phyloP scores from a whole-genome alignment of 352 stramenopile genomes.

The Phytopythium boreale region DNA sequence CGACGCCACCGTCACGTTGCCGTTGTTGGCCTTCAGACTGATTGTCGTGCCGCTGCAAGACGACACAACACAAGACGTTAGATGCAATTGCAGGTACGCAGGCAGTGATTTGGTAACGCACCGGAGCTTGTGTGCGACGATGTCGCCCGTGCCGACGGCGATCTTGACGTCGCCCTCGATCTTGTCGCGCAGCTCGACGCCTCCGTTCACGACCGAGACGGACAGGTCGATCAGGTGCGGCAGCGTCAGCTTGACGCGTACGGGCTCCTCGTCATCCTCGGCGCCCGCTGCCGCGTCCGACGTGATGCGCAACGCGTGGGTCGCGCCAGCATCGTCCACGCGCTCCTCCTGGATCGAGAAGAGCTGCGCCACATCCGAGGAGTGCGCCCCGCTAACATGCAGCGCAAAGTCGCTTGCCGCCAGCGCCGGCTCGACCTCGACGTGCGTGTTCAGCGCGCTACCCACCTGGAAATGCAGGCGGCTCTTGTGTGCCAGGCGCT shows the following conservation, averaged over 20 bases:
- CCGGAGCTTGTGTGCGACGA: slow-evolving; percentile 61
- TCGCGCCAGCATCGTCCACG: background rate
- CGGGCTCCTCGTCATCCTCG: background rate
- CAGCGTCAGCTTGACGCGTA: slow-evolving; percentile 30
- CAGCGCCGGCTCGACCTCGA: slow-evolving; percentile 55
- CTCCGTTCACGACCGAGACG: slow-evolving; percentile 42
- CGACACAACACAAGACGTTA: background rate
- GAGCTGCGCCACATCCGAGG: slow-evolving; percentile 6
- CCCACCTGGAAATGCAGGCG: slow-evolving; percentile 39
- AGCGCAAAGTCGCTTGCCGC: slow-evolving; percentile 45
- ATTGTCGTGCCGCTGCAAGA: slow-evolving; percentile 33
- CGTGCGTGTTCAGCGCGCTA: slow-evolving; percentile 23
- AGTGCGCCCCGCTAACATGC: slow-evolving; percentile 14
- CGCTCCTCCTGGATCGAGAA: slow-evolving; percentile 29
- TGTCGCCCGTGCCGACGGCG: slow-evolving; percentile 50
- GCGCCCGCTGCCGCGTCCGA: slow-evolving; percentile 1
- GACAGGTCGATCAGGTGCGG: slow-evolving; percentile 46
- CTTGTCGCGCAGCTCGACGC: slow-evolving; percentile 52
- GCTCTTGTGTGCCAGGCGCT: slow-evolving; percentile 35
- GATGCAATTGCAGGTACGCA: too few species aligned
- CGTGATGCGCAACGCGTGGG: slow-evolving; percentile 25
- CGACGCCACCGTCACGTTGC: slow-evolving; percentile 33
- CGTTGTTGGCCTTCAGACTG: slow-evolving; percentile 63
- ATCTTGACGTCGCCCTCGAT: slow-evolving; percentile 73
- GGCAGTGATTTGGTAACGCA: background rate